phyloP scores from a whole-genome alignment of 805 yeast species.

The Tetrapisispora phaffii region DNA sequence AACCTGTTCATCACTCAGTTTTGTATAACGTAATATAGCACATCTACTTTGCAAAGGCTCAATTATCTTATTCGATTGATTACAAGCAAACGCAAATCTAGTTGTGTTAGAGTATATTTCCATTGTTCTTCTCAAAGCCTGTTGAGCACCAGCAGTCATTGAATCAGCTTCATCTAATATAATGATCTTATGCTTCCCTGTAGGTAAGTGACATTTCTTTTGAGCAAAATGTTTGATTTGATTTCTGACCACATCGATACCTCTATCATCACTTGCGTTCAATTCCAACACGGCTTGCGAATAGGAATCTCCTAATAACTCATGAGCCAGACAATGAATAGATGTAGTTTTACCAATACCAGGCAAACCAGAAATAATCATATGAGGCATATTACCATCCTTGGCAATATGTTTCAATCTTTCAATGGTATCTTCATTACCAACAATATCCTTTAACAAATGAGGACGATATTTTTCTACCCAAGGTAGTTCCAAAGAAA shows the following conservation, averaged over 20 bases:
- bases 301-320: conserved; percentile 62
- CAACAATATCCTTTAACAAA: conserved; percentile 74
- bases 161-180: conserved; percentile 94
- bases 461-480: conserved; percentile 95
- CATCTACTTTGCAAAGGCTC: conserved; percentile 96
- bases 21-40: conserved; percentile 80
- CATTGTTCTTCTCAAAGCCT: conserved; percentile 89
- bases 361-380: conserved; percentile 91
- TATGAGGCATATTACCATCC: conserved; percentile 95
- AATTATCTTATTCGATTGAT: conserved; percentile 85
- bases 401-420: conserved; percentile 73
- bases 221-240: conserved; percentile 94
- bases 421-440: conserved; percentile 83
- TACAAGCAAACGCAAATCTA: conserved; percentile 97
- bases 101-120: conserved; percentile 92
- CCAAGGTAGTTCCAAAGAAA: conserved; percentile 37
- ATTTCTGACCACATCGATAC: conserved; percentile 91
- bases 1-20: conserved; percentile 77
- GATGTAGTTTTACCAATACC: conserved; percentile 98
- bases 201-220: conserved; percentile 76
- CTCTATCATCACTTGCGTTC: conserved; percentile 95
- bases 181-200: conserved; percentile 85
- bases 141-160: conserved; percentile 96
- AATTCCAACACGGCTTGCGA: conserved; percentile 81
- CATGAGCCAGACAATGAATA: conserved; percentile 79